Evolutionary conservation across 176 grass and related monocot species (phyloP).

Genomic region (Oryza meridionalis): DNA sequence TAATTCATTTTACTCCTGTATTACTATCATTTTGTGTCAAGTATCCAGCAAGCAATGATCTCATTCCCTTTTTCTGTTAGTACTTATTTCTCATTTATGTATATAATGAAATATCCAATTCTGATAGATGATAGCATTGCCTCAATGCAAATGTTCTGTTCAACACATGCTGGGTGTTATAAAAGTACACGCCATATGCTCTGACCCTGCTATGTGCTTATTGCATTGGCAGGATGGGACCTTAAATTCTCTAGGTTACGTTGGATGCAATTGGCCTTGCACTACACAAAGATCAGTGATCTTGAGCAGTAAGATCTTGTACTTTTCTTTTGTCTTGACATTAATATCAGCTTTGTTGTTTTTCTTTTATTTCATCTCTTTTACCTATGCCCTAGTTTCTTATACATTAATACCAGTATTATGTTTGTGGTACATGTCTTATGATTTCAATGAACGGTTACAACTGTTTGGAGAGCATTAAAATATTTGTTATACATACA

Average conservation of each 20-base stretch:
- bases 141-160: constrained; percentile 29
- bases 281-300: constrained; percentile 68
- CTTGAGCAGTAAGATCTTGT: constrained; percentile 86
- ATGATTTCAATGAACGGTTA: not conserved
- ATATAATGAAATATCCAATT: constrained; percentile 19
- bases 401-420: not conserved
- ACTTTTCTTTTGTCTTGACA: constrained; percentile 11
- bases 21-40: not conserved
- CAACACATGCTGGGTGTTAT: not conserved
- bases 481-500: constrained; percentile 19
- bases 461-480: constrained; percentile 12
- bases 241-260: constrained; percentile 80
- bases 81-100: constrained; percentile 19
- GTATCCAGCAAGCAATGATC: constrained; percentile 25
- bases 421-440: constrained; percentile 24
- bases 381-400: constrained; percentile 2
- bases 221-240: constrained; percentile 84
- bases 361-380: constrained; percentile 25
- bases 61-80: constrained; percentile 22
- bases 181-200: not conserved
- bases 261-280: constrained; percentile 85
- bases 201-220: constrained; percentile 41
- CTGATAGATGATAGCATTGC: not conserved
- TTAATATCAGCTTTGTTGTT: constrained; percentile 23
- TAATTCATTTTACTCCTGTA: constrained; percentile 16